Evolutionary conservation across 2,329 filamentous ascomycete species (phyloP).

Genomic region (Elsinoe arachidis): DNA sequence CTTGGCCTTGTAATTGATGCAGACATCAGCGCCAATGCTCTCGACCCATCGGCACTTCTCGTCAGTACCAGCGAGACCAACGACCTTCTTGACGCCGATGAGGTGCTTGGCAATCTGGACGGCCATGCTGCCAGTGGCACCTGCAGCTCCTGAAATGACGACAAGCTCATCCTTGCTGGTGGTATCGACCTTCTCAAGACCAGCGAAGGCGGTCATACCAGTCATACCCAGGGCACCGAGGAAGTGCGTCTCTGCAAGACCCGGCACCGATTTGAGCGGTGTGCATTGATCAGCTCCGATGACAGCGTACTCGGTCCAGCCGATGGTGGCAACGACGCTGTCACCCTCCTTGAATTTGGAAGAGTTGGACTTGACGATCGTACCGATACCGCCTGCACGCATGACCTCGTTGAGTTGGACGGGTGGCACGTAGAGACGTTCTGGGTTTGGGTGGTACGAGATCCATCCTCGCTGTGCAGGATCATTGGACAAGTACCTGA

Average conservation of each 20-base stretch:
- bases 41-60: slow-evolving; percentile 47
- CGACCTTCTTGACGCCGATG: slow-evolving; percentile 35
- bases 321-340: slow-evolving; percentile 26
- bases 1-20: slow-evolving; percentile 46
- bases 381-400: slow-evolving; percentile 29
- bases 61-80: slow-evolving; percentile 46
- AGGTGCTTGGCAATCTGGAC: slow-evolving; percentile 47
- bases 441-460: slow-evolving; percentile 19
- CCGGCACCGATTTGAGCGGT: slow-evolving; percentile 22
- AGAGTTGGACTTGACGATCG: slow-evolving; percentile 32
- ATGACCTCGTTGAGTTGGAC: slow-evolving; percentile 35
- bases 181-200: slow-evolving; percentile 33
- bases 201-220: slow-evolving; percentile 42
- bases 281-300: slow-evolving; percentile 28
- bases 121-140: slow-evolving; percentile 40
- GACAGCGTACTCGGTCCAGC: slow-evolving; percentile 38
- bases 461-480: slow-evolving; percentile 47
- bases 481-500: slow-evolving; percentile 43
- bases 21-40: slow-evolving; percentile 44
- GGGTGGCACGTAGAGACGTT: slow-evolving; percentile 40
- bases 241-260: slow-evolving; percentile 36
- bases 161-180: slow-evolving; percentile 36
- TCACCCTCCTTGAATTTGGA: slow-evolving; percentile 28
- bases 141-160: slow-evolving; percentile 41
- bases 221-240: slow-evolving; percentile 39